A percentile compares a stretch with the other conserved stretches of the same genome.
Conservation (phyloP, 164 flowering plant genomes). For the Vitis rotundifolia region DNA sequence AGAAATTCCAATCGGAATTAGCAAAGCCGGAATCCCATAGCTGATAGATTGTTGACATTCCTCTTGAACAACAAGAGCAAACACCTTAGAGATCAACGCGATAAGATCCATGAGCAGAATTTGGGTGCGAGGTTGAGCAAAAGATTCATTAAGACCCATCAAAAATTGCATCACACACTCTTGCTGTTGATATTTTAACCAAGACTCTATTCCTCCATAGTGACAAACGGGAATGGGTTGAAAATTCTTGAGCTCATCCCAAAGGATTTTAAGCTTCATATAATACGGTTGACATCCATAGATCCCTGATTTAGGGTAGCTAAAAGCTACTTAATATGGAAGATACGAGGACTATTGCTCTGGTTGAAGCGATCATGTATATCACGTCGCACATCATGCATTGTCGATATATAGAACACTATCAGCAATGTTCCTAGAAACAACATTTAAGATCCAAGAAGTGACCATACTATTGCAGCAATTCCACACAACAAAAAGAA, state of each 20-base stretch:
- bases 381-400: not conserved
- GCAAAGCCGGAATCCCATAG: no score
- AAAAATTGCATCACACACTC: not conserved
- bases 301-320: not conserved
- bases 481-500: no score
- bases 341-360: not conserved
- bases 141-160: not conserved
- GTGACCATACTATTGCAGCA: no score
- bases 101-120: not conserved
- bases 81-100: not conserved
- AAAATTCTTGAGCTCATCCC: no score
- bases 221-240: not conserved
- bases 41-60: no score
- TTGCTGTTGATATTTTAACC: not conserved
- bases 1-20: no score
- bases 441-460: no score
- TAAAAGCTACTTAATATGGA: not conserved
- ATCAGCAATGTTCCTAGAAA: no score
- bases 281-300: not conserved
- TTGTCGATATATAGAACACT: no score
- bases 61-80: no score
- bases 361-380: not conserved
- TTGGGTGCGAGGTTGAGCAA: not conserved
- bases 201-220: no score
- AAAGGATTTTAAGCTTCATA: no score